Percentiles rank a stretch among this genome's conserved stretches.
These are phyloP conservation scores for Thraustotheca clavata DNA, from an alignment of 352 stramenopile genomes.

Conservation along the genomic window DNA sequence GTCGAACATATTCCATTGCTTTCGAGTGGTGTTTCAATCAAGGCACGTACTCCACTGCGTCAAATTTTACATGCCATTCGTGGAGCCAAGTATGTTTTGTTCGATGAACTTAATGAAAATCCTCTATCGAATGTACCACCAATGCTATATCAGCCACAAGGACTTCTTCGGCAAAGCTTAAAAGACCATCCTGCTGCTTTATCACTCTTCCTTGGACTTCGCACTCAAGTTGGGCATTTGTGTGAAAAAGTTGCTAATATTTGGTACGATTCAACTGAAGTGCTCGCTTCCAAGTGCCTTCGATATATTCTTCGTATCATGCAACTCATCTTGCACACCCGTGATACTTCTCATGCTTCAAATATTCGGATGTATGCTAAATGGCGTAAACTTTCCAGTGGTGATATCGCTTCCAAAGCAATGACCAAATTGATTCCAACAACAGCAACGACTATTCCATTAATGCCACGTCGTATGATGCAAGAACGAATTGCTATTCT, in stretches of 20 bases:
- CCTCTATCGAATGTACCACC: conserved; percentile 26
- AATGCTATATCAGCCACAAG: conserved; percentile 32
- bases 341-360: neutral
- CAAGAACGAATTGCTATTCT: conserved; percentile 9
- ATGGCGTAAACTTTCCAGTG: conserved; percentile 40
- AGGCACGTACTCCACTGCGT: conserved; percentile 42
- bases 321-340: neutral
- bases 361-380: conserved; percentile 14
- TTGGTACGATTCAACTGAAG: conserved; percentile 30
- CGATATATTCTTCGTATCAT: conserved; percentile 7
- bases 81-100: conserved; percentile 43
- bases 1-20: conserved; percentile 9
- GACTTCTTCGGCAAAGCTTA: conserved; percentile 28
- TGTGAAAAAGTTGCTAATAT: conserved; percentile 36
- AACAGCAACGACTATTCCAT: neutral
- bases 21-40: neutral
- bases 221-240: conserved; percentile 33
- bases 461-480: conserved; percentile 17
- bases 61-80: conserved; percentile 34
- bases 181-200: conserved; percentile 28
- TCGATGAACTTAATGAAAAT: conserved; percentile 25
- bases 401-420: conserved; percentile 42
- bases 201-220: conserved; percentile 31
- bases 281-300: neutral
- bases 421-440: conserved; percentile 24